Conservation (phyloP, 495 filamentous ascomycete genomes). For the Neurospora sp. region DNA sequence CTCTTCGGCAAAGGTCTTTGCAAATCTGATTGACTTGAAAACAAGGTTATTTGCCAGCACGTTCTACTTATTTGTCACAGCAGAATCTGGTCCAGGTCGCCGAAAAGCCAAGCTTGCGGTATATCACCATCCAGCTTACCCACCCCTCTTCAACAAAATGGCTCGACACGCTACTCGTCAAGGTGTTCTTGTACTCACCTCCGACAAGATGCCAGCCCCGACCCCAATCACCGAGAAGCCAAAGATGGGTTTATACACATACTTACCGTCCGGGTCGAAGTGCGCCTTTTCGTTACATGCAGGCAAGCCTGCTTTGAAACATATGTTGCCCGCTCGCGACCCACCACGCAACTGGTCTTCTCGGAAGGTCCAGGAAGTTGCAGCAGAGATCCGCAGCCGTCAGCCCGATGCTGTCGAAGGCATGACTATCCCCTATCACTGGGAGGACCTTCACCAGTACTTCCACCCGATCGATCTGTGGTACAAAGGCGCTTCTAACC, state of each 20-base stretch:
- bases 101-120: neutral
- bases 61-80: neutral
- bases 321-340: constrained; percentile 14
- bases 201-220: constrained; percentile 1
- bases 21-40: neutral
- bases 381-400: constrained; percentile 16
- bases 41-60: neutral
- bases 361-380: constrained; percentile 18
- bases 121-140: neutral
- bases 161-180: neutral
- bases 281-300: constrained; percentile 27
- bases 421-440: constrained; percentile 13
- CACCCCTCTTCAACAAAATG: constrained; percentile 2
- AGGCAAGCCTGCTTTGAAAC: constrained; percentile 13
- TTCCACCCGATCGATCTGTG: constrained; percentile 45
- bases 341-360: constrained; percentile 8
- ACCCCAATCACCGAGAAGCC: neutral
- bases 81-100: neutral
- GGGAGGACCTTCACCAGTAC: constrained; percentile 36
- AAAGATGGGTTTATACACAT: constrained; percentile 17
- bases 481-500: constrained; percentile 32
- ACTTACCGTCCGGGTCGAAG: constrained; percentile 9
- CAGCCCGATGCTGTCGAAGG: constrained; percentile 23
- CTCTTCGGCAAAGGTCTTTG: neutral
- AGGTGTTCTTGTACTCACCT: neutral